Conservation (phyloP, 108 stramenopile species). For the Cyclostephanos tholiformis region DNA sequence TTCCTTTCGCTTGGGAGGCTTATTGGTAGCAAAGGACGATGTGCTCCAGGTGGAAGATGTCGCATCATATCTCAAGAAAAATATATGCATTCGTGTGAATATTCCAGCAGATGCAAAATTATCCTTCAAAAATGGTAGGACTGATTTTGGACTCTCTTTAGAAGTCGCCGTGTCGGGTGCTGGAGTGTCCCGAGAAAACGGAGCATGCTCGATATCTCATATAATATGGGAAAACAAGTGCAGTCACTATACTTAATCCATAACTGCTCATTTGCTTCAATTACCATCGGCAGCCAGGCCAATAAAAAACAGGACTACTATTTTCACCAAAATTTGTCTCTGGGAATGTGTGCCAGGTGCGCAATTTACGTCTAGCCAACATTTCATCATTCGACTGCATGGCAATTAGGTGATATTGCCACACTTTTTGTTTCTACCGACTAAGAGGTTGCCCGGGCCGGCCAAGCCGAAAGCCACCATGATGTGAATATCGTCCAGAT, state of each 20-base stretch:
- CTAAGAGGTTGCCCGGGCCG: no score
- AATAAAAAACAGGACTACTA: no score
- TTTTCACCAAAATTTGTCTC: no score
- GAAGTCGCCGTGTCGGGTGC: constrained; percentile 42
- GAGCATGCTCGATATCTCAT: constrained; percentile 87
- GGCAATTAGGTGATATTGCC: no score
- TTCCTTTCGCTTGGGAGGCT: constrained; percentile 61
- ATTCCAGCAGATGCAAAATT: constrained; percentile 66
- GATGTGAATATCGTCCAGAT: no score
- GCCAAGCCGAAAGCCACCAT: no score
- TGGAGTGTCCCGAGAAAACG: constrained; percentile 61
- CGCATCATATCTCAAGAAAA: constrained; percentile 81
- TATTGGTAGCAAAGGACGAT: constrained; percentile 31
- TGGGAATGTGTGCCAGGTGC: no score
- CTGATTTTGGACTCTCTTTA: constrained; percentile 41
- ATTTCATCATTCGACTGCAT: no score
- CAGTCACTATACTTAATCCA: constrained; percentile 7
- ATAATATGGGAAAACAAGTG: constrained; percentile 80
- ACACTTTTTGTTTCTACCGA: no score
- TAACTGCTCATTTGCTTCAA: no score
- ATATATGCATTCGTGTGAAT: constrained; percentile 71
- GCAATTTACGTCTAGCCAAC: no score
- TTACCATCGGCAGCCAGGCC: no score
- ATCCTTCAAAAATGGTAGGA: constrained; percentile 43
- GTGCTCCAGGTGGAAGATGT: constrained; percentile 54